These are phyloP conservation scores for Diaporthe destruens DNA, from an alignment of 2,329 filamentous ascomycete genomes.

Conservation along the genomic window DNA sequence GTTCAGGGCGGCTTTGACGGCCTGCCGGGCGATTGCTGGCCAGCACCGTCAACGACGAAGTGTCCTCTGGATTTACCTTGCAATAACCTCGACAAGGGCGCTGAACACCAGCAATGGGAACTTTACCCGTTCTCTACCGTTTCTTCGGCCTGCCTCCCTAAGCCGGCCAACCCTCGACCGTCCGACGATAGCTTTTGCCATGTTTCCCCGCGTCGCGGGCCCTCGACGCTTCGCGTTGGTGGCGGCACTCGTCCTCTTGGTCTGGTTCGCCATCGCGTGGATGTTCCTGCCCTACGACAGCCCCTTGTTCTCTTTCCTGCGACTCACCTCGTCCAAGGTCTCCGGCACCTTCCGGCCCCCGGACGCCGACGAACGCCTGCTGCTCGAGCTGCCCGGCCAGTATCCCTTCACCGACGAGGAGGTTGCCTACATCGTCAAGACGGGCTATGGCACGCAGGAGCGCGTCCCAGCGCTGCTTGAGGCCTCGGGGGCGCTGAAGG, in stretches of 20 bases:
- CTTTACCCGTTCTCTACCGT: not conserved
- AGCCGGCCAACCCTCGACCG: not conserved
- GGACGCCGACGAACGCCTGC: constrained; percentile 56
- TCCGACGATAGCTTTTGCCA: constrained; percentile 23
- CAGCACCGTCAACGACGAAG: constrained; percentile 4
- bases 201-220: constrained; percentile 41
- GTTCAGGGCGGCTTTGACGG: not conserved
- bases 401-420: constrained; percentile 60
- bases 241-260: constrained; percentile 33
- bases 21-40: not conserved
- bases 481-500: constrained; percentile 54
- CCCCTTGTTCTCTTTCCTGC: constrained; percentile 45
- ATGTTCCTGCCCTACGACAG: constrained; percentile 49
- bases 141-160: constrained; percentile 16
- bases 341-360: constrained; percentile 49
- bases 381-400: constrained; percentile 55
- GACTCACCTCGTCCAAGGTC: constrained; percentile 45
- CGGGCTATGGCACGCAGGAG: constrained; percentile 66
- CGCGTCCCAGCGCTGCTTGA: constrained; percentile 61
- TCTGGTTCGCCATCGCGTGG: constrained; percentile 44
- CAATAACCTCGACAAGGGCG: constrained; percentile 9
- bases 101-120: constrained; percentile 17
- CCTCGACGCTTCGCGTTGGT: constrained; percentile 38
- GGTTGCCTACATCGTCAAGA: constrained; percentile 66
- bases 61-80: not conserved